Base-by-base conservation (phyloP, 1,284 basidiomycete species). In the Ganoderma boninense region DNA sequence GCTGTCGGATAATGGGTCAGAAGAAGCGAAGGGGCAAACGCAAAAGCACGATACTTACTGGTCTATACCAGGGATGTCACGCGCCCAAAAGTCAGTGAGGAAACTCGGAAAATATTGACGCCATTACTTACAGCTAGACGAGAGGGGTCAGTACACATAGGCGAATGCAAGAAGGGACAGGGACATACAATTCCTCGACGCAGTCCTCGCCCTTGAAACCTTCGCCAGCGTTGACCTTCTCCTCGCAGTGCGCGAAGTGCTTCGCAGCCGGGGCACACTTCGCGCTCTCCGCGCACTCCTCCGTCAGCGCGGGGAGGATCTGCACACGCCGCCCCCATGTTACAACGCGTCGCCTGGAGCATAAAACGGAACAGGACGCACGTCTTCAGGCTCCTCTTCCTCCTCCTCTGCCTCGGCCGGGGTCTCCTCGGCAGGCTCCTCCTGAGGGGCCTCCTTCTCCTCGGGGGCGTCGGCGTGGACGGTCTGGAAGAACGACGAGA, bases 171-270 rank as follows among this genome's bases (percentile, higher is more conserved):
- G 62, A 35, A 73, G 16, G 62, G 54, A 70, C 85, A 18, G 11
- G 84, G 70, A 81, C 85, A 80, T 77, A 94, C 91, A 94, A 81
- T 87, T 97, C 95, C 84, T 96, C 95, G 64, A 97, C 94, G 80
- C 95, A 97, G 79, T 96, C 94, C 86, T 97, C 95, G 73, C 90
- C 89, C 80, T 95, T 91, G 88, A 89, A 95, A 64, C 94, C 95
- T 78, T 96, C 81, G 61, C 95, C 95, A 56, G 84, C 94, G 95
- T 91, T 84, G 65, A 97, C 91, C 83, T 95, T 96, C 82, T 97
- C 93, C 79, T 93, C 88, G 83, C 96, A 98, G 79, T 97, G 94
- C 74, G 93, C 88, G 83, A 97, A 97, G 85, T 98, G 96, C 81
- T 94, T 90, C 72, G 92, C 91, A 64, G 92, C 82, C 59, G 89